phyloP scores from a whole-genome alignment of 148 eudicot species.

The Cornus kousa region DNA sequence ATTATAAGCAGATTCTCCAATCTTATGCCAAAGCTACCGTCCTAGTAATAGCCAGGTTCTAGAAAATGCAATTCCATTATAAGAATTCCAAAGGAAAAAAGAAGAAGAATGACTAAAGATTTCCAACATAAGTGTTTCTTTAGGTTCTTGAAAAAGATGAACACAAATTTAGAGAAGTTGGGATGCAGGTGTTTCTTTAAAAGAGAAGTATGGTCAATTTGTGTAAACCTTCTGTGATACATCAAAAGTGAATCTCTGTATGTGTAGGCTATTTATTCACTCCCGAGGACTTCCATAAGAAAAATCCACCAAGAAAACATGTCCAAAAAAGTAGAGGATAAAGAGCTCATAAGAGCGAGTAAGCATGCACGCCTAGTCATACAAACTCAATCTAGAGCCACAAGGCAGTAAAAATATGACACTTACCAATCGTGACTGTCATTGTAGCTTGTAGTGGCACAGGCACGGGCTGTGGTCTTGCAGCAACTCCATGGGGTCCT shows the following conservation, averaged over 20 bases:
- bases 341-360: neutral
- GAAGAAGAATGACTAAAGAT: too few relatives aligned
- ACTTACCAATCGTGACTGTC: conserved; percentile 95
- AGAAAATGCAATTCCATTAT: conserved; percentile 13
- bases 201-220: neutral
- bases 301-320: neutral
- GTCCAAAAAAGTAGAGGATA: neutral
- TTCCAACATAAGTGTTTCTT: too few relatives aligned
- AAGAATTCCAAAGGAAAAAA: neutral
- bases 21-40: conserved; percentile 91
- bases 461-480: conserved; percentile 72
- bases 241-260: neutral
- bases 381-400: neutral
- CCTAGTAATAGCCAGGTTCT: conserved; percentile 99
- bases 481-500: conserved; percentile 88
- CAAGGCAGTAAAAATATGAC: conserved; percentile 3
- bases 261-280: neutral
- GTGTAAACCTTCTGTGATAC: neutral
- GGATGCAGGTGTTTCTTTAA: neutral
- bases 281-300: neutral
- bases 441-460: conserved; percentile 85
- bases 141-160: neutral
- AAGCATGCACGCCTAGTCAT: too few relatives aligned
- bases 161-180: neutral
- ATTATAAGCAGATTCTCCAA: conserved; percentile 93